Conservation (phyloP, 345 rosid species). For the Syzygium jambos region DNA sequence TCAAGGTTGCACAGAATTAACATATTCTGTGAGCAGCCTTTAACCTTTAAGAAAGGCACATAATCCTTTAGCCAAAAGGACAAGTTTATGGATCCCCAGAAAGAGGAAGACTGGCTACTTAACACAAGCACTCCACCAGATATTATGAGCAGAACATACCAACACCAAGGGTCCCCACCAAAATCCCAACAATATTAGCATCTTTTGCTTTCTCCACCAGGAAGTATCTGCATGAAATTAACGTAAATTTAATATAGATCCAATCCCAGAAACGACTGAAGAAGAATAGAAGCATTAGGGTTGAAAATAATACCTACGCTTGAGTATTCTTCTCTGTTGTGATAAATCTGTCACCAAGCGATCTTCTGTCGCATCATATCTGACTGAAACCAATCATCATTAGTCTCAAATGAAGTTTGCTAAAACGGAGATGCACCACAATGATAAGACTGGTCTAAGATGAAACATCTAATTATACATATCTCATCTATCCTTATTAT, state of each 20-base stretch:
- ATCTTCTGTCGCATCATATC: slow-evolving; percentile 73
- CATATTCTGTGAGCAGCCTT: background rate
- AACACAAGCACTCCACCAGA: background rate
- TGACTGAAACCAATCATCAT: slow-evolving; percentile 45
- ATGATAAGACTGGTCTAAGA: background rate
- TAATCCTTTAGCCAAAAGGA: background rate
- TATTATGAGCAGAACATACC: slow-evolving; percentile 33
- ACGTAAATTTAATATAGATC: background rate
- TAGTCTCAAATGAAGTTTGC: background rate
- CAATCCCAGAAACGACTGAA: background rate
- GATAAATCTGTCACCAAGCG: slow-evolving; percentile 60
- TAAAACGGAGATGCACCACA: background rate
- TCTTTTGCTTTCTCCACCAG: slow-evolving; percentile 97
- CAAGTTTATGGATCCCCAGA: background rate
- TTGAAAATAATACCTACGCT: slow-evolving; percentile 50
- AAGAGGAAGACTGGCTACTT: background rate
- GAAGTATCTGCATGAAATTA: slow-evolving; percentile 57
- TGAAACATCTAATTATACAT: background rate
- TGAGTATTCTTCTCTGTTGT: slow-evolving; percentile 68
- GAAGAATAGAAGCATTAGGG: background rate
- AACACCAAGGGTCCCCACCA: slow-evolving; percentile 96
- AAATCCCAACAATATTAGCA: slow-evolving; percentile 82
- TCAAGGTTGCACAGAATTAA: background rate
- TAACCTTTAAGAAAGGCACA: background rate
- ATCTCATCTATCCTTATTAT: background rate